A percentile compares a stretch with the other conserved stretches of the same genome.
Evolutionary conservation across 331 rosid species (phyloP).

Genomic region (Pyrus hybrid): DNA sequence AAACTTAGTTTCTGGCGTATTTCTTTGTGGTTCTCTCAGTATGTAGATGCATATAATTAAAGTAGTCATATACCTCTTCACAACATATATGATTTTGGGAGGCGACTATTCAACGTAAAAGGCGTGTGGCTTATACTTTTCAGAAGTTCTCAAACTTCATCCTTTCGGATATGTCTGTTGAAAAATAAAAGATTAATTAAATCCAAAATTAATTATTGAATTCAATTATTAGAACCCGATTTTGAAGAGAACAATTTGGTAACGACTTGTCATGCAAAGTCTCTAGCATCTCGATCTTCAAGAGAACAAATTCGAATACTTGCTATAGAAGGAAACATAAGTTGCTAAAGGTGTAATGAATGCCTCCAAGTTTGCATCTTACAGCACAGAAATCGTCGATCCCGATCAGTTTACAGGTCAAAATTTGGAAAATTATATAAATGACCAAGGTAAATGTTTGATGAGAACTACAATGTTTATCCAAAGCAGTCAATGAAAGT

Average conservation of each 20-base stretch:
- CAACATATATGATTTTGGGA: no score
- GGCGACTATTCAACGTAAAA: no score
- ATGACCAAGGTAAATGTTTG: slow-evolving; percentile 1
- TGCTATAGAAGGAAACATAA: background rate
- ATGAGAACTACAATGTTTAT: slow-evolving; percentile 1
- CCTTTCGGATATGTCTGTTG: fast-evolving
- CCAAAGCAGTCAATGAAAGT: background rate
- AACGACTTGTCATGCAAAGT: background rate
- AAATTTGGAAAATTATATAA: slow-evolving; percentile 6
- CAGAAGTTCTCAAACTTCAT: no score
- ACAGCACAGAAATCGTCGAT: background rate
- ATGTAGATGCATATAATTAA: no score
- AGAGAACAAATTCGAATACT: background rate
- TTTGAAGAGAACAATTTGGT: background rate
- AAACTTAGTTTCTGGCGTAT: no score
- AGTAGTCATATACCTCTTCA: no score
- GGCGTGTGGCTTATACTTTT: no score
- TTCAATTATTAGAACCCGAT: no score
- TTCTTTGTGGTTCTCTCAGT: no score
- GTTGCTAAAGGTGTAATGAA: background rate
- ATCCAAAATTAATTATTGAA: no score
- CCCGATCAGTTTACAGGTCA: background rate
- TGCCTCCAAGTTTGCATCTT: background rate
- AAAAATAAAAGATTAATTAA: no score
- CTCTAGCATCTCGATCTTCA: background rate